Evolutionary conservation across 2,329 filamentous ascomycete genomes (phyloP).

Genomic region (Phaeomoniella chlamydospora): DNA sequence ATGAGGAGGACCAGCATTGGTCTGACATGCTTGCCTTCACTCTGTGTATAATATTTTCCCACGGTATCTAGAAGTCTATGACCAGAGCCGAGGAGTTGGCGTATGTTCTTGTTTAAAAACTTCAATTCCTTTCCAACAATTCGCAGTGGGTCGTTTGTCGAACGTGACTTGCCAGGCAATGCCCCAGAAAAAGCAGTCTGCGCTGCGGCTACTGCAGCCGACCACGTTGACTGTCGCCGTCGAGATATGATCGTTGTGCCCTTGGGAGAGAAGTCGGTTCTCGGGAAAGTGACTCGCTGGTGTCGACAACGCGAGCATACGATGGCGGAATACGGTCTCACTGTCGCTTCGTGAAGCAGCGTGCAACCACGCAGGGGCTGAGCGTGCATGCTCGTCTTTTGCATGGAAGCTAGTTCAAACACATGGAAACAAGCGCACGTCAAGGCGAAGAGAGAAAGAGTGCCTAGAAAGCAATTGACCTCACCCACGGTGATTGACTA

Average conservation of each 20-base stretch:
- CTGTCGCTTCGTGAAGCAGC: not conserved
- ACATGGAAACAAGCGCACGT: no score
- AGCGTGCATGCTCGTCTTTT: not conserved
- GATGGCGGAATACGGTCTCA: not conserved
- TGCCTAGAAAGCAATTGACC: no score
- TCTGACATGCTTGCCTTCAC: constrained; percentile 91
- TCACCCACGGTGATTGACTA: no score
- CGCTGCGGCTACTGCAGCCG: constrained; percentile 35
- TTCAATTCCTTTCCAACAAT: constrained; percentile 95
- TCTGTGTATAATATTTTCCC: constrained; percentile 95
- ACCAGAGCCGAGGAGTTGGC: constrained; percentile 81
- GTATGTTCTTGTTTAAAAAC: constrained; percentile 84
- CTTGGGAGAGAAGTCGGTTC: not conserved
- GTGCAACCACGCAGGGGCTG: not conserved
- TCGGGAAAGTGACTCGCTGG: not conserved
- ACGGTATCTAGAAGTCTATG: constrained; percentile 89
- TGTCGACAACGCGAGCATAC: not conserved
- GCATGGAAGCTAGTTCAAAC: not conserved
- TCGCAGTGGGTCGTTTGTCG: constrained; percentile 68
- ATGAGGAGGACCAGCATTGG: constrained; percentile 91
- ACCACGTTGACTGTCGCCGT: constrained; percentile 18
- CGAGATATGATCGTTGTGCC: not conserved
- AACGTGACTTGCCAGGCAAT: constrained; percentile 18
- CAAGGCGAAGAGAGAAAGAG: no score
- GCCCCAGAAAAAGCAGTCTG: constrained; percentile 30